Evolutionary conservation across 2,329 filamentous ascomycete species (phyloP), one percentile per base, ranked within the genome.

Genomic region (Decorospora gaudefroyi): DNA sequence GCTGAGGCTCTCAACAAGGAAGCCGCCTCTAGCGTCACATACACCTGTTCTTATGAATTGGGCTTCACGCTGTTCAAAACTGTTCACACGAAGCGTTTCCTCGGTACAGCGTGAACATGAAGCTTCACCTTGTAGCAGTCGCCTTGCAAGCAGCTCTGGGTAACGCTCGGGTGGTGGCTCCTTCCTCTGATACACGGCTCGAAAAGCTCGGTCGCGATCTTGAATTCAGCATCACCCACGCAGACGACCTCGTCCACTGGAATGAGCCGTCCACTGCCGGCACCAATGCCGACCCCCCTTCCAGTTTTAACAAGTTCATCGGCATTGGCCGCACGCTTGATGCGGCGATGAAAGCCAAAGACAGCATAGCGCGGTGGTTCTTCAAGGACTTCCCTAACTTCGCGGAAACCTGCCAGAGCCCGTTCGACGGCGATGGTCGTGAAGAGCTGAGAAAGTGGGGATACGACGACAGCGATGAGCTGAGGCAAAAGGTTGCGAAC

Each of bases 371-470:
- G 1, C 25, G 44, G 1, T 51, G 48, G 48, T 47, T 51, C 35
- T 51, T 43, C 35, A 51, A 48, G 11, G 26, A 41, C 12, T 41
- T 41, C 6, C 48, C 48, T 0, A 37, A 44, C 6, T 48, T 38
- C 16, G 25, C 27, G 0, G 30, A 33, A 4, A 51, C 48, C 0
- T 47, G 40, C 4, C 48, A 51, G 4, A 43, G 38, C 4, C 44
- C 44, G 0, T 51, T 43, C 10, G 45, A 42, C 1, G 48, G 48
- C 2, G 44, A 48, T 15, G 44, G 41, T 1, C 35, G 39, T 4
- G 48, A 39, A 2, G 42, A 53, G 8, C 12, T 54, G 1, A 34
- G 19, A 8, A 42, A 27, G 6, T 55, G 52, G 49, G 52, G 49
- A 1, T 55, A 48, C 27, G 39, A 53, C 1, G 46, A 55, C 16